These are phyloP conservation scores for Tulasnella sp. DNA, from an alignment of 768 basidiomycete species.

Conservation along the genomic window DNA sequence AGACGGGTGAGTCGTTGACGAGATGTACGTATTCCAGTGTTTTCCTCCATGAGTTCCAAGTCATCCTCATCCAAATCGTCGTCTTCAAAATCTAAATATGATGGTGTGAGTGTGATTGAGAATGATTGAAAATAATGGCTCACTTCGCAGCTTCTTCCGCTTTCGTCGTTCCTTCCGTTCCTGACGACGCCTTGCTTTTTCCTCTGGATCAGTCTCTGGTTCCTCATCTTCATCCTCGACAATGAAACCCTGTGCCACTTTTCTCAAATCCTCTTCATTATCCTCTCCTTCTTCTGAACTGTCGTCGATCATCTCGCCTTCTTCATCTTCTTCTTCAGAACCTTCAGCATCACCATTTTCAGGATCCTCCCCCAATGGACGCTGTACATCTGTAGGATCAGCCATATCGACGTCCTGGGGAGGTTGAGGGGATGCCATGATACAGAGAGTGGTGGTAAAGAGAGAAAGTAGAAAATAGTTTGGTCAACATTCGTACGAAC, in stretches of 20 bases:
- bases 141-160: slow-evolving; percentile 40
- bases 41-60: slow-evolving; percentile 71
- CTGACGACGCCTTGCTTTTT: too few species aligned
- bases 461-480: slow-evolving; percentile 5
- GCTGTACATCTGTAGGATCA: not conserved
- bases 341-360: slow-evolving; percentile 4
- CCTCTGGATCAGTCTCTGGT: slow-evolving; percentile 57
- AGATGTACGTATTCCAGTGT: slow-evolving; percentile 49
- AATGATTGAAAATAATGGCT: slow-evolving; percentile 27
- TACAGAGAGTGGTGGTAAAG: slow-evolving; percentile 4
- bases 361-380: not conserved
- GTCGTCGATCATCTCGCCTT: slow-evolving; percentile 30
- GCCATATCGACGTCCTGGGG: not conserved
- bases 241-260: slow-evolving; percentile 80
- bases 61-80: slow-evolving; percentile 64
- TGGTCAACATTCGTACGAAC: too few species aligned
- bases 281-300: slow-evolving; percentile 86
- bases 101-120: slow-evolving; percentile 11
- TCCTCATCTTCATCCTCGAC: slow-evolving; percentile 83
- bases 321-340: slow-evolving; percentile 15
- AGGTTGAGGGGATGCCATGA: not conserved
- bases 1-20: slow-evolving; percentile 59
- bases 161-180: slow-evolving; percentile 36
- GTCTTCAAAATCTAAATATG: slow-evolving; percentile 20
- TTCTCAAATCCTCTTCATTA: slow-evolving; percentile 73